Percentiles rank a stretch among this genome's conserved stretches.
These are phyloP conservation scores for Sorghum bicolor DNA, from an alignment of 176 grass and related monocot genomes.

Conservation along the genomic window Sorghum_bicolor_NCBIv3 NC_012877.2:60903001-60903500, in stretches of 20 bases:
- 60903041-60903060: too few species aligned
- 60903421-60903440: constrained; percentile 24
- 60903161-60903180: too few species aligned
- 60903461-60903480: constrained; percentile 25
- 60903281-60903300: constrained; percentile 23
- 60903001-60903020: too few species aligned
- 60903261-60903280: not conserved
- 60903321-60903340: not conserved
- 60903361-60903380: constrained; percentile 40
- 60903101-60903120: too few species aligned
- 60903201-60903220: too few species aligned
- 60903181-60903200: too few species aligned
- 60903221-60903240: not conserved
- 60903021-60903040: too few species aligned
- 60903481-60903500: constrained; percentile 13
- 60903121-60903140: too few species aligned
- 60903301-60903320: not conserved
- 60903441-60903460: constrained; percentile 1
- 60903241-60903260: not conserved
- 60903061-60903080: too few species aligned
- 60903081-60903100: too few species aligned
- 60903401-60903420: constrained; percentile 12
- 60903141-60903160: too few species aligned
- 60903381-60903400: constrained; percentile 13
- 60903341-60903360: not conserved